A percentile compares a stretch with the other conserved stretches of the same genome.
Conservation (phyloP, 257 asterid species). For the Anisodus acutangulus region DNA sequence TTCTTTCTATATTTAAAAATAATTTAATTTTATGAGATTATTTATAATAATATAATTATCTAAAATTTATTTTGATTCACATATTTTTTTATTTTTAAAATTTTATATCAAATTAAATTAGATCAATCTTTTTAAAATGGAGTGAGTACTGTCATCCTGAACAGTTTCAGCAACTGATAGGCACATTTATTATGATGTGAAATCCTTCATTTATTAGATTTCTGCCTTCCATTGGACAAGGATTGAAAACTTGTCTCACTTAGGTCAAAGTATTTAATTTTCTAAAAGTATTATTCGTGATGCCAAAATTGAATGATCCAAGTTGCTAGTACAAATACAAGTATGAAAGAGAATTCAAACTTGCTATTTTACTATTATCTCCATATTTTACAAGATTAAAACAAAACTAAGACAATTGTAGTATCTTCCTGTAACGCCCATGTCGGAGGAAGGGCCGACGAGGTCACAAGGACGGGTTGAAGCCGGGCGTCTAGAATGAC, state of each 20-base stretch:
- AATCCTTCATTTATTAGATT: neutral
- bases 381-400: neutral
- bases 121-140: too few relatives aligned
- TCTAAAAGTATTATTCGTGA: neutral
- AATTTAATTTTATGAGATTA: too few relatives aligned
- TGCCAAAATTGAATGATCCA: neutral
- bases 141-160: neutral
- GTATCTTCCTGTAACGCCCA: too few relatives aligned
- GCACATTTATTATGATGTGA: slow-evolving; percentile 12
- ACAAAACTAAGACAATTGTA: too few relatives aligned
- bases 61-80: too few relatives aligned
- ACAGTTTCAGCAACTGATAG: neutral
- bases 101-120: too few relatives aligned
- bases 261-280: neutral
- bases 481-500: too few relatives aligned
- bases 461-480: too few relatives aligned
- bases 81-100: too few relatives aligned
- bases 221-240: neutral
- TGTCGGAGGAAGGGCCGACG: too few relatives aligned
- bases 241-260: neutral
- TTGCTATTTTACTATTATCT: neutral
- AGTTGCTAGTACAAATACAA: neutral
- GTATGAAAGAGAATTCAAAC: neutral
- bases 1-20: too few relatives aligned
- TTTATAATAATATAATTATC: too few relatives aligned